Base-by-base conservation (phyloP, 2,329 filamentous ascomycete species). In the Fusarium pseudonygamai region DNA sequence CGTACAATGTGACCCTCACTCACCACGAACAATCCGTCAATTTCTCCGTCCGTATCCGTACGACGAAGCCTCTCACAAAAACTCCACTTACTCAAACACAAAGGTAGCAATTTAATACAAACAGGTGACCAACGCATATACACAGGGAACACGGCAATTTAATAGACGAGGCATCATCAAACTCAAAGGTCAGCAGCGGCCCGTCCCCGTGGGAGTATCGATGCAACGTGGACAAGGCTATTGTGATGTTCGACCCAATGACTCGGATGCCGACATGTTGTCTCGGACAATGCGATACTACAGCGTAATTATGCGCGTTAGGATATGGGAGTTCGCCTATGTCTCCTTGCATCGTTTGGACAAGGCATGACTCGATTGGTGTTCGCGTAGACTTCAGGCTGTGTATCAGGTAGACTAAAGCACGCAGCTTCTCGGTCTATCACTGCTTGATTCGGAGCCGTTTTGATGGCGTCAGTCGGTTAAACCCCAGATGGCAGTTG, bases 161-260 rank as follows among this genome's bases (percentile, higher is more conserved):
- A 52, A 52, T n/a, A 18, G 13, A 13, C 42, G 14, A 24, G 43
- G 43, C 52, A 60, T 56, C 53, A 60, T 49, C 34, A 49, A 56
- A 40, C 40, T 66, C 49, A 57, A 58, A 39, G 52, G 9, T 36
- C 47, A 67, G 37, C 53, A 58, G 71, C 71, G 71, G 70, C 57
- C 70, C 61, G 70, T 71, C 57, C 66, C 56, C 20, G 40, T 32
- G 28, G 45, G 45, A 46, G 14, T 30, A 28, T 47, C 37, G 13
- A 16, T 62, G 32, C 37, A 24, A 47, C 34, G 18, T 59, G 12
- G 26, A 28, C 24, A 61, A 39, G 58, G 45, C 20, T n/a, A 49
- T 64, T 43, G 43, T 64, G 47, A n/a, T 37, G 39, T 20, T 40
- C 14, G 61, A 64, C 37, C 47, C 40, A 46, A 36, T 56, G 40